Percentiles rank a stretch among this genome's conserved stretches.
phyloP scores from a whole-genome alignment of 1,284 basidiomycete genomes.

The Moesziomyces antarcticus region DNA sequence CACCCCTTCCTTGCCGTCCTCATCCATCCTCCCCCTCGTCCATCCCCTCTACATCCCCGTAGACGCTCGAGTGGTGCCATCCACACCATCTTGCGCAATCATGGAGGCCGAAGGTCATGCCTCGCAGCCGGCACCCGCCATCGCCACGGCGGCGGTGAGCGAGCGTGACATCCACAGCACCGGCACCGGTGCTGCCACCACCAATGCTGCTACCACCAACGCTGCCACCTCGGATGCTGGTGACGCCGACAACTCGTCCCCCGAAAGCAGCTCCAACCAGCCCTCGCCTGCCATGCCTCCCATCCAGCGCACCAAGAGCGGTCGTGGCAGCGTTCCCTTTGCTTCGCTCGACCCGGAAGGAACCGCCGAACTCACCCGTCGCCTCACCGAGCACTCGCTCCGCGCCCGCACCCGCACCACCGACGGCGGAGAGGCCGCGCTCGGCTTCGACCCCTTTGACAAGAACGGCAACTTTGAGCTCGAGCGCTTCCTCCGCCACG shows the following conservation, averaged over 20 bases:
- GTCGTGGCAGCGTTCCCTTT: slow-evolving; percentile 24
- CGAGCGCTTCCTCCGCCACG: slow-evolving; percentile 60
- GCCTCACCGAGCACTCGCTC: slow-evolving; percentile 40
- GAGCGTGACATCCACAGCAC: not conserved
- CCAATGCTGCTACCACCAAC: slow-evolving; percentile 6
- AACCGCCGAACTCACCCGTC: slow-evolving; percentile 45
- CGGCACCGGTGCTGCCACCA: slow-evolving; percentile 9
- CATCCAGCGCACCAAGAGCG: slow-evolving; percentile 23
- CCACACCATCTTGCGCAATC: not conserved
- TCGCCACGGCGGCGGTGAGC: not conserved
- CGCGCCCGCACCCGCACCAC: slow-evolving; percentile 12
- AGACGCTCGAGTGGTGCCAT: not conserved
- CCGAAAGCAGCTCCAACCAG: slow-evolving; percentile 1
- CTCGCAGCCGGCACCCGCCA: slow-evolving; percentile 23
- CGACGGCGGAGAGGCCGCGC: slow-evolving; percentile 17
- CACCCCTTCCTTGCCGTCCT: too few relatives aligned
- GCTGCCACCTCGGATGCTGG: slow-evolving; percentile 12
- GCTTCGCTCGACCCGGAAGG: slow-evolving; percentile 41
- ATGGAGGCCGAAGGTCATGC: slow-evolving; percentile 24
- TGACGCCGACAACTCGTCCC: not conserved
- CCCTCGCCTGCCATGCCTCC: slow-evolving; percentile 14
- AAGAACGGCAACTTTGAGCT: slow-evolving; percentile 67
- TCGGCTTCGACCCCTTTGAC: slow-evolving; percentile 55
- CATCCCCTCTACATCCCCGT: not conserved
- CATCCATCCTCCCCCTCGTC: not conserved